Evolutionary conservation across 805 yeast species (phyloP), one percentile per base, ranked within the genome.

Genomic region (Isabelozyma pseudorhagii): DNA sequence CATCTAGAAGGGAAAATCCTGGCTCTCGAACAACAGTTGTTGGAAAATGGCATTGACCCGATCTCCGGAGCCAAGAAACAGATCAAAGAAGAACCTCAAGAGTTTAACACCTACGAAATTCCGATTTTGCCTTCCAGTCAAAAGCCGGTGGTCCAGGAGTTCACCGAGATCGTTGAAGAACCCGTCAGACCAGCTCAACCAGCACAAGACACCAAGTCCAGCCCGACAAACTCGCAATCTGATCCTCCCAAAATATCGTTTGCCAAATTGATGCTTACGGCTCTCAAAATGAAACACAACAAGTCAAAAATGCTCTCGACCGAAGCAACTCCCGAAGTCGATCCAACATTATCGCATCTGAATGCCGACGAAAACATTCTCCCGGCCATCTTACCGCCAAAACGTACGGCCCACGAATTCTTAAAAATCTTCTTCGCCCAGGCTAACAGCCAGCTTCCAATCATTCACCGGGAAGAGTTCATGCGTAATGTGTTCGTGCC

Each of bases 361-460:
- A 65, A 63, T 3, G 54, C 63, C 0, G 64, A 65, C 11, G 50
- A 50, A 4, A 21, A 29, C 2, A 46, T 59, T 4, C 56, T 60
- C 13, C 77, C 82, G 0, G 83, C 85, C 0, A 60, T 78, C 9
- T 69, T 92, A 18, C 94, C 96, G 1, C 78, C 87, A 0, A 89
- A 88, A 57, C 70, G 74, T 18, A 78, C 82, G 31, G 97, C 97
- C 0, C 82, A 86, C 58, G 72, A 75, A 46, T 76, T 87, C 42
- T 60, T 90, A 8, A 76, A 82, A 38, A 72, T 81, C 2, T 90
- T 79, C 63, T 92, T 92, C 61, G 81, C 87, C 17, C 91, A 87
- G 58, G 81, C 92, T 13, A 91, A 92, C 62, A 75, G 96, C 2
- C 97, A 90, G 63, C 65, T 89, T 27, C 97, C 97, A 0, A 76